These are phyloP conservation scores for Monosporozyma unispora DNA, from an alignment of 805 yeast genomes.

Conservation along the genomic window DNA sequence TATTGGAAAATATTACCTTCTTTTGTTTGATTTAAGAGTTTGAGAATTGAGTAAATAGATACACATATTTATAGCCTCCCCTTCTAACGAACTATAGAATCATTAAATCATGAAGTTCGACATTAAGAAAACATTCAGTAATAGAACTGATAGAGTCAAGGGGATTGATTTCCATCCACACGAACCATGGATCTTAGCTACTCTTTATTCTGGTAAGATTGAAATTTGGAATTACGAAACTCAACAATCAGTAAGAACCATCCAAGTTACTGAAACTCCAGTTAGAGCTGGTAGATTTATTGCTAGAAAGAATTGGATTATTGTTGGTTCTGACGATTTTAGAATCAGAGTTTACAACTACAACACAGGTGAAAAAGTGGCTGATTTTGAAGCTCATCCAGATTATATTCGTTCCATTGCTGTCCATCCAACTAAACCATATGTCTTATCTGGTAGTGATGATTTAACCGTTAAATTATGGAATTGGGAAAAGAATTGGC, in stretches of 20 bases:
- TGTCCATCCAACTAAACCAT: constrained; percentile 90
- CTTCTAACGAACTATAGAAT: not conserved
- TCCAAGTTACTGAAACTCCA: constrained; percentile 93
- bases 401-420: constrained; percentile 91
- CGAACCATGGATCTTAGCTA: constrained; percentile 92
- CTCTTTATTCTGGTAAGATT: constrained; percentile 73
- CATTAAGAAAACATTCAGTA: constrained; percentile 47
- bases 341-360: constrained; percentile 88
- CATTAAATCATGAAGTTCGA: constrained; percentile 21
- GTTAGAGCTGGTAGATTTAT: constrained; percentile 92
- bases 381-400: constrained; percentile 96
- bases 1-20: not conserved
- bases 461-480: constrained; percentile 87
- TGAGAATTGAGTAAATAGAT: not conserved
- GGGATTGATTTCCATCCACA: constrained; percentile 97
- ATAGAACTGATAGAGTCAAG: constrained; percentile 93
- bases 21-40: not conserved
- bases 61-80: not conserved
- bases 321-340: constrained; percentile 94
- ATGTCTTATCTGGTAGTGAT: constrained; percentile 80
- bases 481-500: constrained; percentile 98
- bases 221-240: constrained; percentile 96
- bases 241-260: constrained; percentile 64
- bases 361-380: constrained; percentile 88
- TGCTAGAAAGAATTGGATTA: constrained; percentile 95